Base-by-base conservation (phyloP, 495 filamentous ascomycete species). In the Penicillium roqueforti region DNA sequence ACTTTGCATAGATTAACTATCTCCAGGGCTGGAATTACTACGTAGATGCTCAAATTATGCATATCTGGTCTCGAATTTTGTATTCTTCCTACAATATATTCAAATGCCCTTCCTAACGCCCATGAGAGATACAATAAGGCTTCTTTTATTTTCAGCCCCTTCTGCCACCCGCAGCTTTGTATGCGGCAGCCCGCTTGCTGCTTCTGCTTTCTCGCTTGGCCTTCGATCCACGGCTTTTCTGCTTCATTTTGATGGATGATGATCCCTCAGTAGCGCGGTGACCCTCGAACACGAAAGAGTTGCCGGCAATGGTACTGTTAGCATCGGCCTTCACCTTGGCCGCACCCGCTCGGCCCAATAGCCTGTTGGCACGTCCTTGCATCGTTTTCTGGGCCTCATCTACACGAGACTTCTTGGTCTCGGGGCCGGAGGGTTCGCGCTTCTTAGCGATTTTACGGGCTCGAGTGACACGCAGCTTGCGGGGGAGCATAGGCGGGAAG, bases 401-500 rank as follows among this genome's bases (percentile, higher is more conserved):
- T 6, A 81, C 65, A 59, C 87, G 82, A 29, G 77, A 78, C 58
- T 87, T 60, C 60, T 57, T 56, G 37, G 47, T 70, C 54, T 54
- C 68, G 22, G 50, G 50, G 2, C 28, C 50, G 48, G 73, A 73
- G 40, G 77, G 70, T 20, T 76, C 74, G 26, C 77, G 72, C 20
- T 86, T 93, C 66, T 91, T 87, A 58, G 83, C 82, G 36, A 85
- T 73, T 43, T 85, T 84, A 61, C 89, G 91, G 48, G 92, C 93
- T 11, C 92, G 85, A 4, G 79, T 83, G 46, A 99, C 92, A 31
- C 95, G 86, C 10, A 99, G 77, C 53, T 86, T 85, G 7, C 95
- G 84, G 29, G 95, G 93, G 11, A 97, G 80, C 78, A 96, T 83
- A 0, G 92, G 92, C 8, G 91, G 91, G 68, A 91, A 97, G 55